A percentile compares a stretch with the other conserved stretches of the same genome.
phyloP scores from a whole-genome alignment of 768 basidiomycete species.

The Punctularia strigosozonata region DNA sequence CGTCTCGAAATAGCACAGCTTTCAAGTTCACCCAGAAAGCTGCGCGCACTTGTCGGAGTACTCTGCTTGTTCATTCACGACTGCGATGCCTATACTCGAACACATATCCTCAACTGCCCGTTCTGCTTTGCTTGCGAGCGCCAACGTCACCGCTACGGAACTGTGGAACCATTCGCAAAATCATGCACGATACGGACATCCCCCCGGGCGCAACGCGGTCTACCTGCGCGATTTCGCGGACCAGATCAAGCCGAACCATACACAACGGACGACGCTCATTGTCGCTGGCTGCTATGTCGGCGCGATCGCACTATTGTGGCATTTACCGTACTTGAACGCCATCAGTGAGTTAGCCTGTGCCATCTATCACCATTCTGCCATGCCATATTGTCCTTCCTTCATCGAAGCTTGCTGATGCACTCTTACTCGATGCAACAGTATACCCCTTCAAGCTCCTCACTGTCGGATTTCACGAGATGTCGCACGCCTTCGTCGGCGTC shows the following conservation, averaged over 20 bases:
- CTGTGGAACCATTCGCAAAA: too few relatives aligned
- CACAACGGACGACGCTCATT: conserved; percentile 68
- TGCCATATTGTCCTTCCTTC: conserved; percentile 2
- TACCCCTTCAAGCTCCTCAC: conserved; percentile 93
- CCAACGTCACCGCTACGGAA: too few relatives aligned
- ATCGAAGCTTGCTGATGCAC: too few relatives aligned
- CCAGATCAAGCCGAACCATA: conserved; percentile 49
- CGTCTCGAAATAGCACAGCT: too few relatives aligned
- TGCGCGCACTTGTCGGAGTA: too few relatives aligned
- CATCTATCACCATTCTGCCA: not conserved
- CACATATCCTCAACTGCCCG: too few relatives aligned
- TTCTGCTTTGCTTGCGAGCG: too few relatives aligned
- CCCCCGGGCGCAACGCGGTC: conserved; percentile 2
- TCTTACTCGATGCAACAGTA: too few relatives aligned
- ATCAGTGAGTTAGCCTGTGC: conserved; percentile 42
- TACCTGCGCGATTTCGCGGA: conserved; percentile 16
- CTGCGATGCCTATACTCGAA: too few relatives aligned
- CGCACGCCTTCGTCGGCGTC: conserved; percentile 71
- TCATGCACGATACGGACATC: too few relatives aligned
- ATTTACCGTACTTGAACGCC: conserved; percentile 59
- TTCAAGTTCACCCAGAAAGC: too few relatives aligned
- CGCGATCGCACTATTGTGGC: conserved; percentile 75
- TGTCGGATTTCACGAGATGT: conserved; percentile 91
- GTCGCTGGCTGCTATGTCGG: conserved; percentile 69
- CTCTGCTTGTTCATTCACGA: too few relatives aligned